A percentile compares a stretch with the other conserved stretches of the same genome.
phyloP scores from a whole-genome alignment of 2,329 filamentous ascomycete genomes.

The Cryphonectria japonica region DNA sequence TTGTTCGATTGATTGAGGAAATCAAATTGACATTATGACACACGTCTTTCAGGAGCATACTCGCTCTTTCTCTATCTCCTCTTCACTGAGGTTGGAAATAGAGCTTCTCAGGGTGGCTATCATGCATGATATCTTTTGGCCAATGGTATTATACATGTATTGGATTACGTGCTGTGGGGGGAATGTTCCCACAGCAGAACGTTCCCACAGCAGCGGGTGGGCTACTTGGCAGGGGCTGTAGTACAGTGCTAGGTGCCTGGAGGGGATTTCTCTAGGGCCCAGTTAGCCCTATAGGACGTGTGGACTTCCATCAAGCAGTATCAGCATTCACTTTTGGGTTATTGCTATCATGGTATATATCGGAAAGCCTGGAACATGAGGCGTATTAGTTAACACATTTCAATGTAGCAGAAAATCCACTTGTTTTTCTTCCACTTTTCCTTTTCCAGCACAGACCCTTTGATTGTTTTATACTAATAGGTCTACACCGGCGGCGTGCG shows the following conservation, averaged over 20 bases:
- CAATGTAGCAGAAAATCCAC: neutral
- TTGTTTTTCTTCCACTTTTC: neutral
- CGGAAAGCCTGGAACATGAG: too few species aligned
- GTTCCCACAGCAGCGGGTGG: neutral
- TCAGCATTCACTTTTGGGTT: too few species aligned
- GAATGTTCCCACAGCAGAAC: neutral
- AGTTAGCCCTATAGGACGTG: neutral
- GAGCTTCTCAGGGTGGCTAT: too few species aligned
- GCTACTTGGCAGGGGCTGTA: neutral
- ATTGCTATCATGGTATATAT: too few species aligned
- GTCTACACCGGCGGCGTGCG: constrained; percentile 47
- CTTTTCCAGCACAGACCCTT: neutral
- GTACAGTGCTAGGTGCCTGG: neutral
- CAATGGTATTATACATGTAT: constrained; percentile 1
- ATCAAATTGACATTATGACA: neutral
- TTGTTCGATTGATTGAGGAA: too few species aligned
- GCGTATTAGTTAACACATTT: neutral
- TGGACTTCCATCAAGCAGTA: neutral
- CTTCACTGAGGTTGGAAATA: neutral
- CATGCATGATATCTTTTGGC: neutral
- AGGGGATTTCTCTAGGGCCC: neutral
- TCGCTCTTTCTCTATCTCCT: too few species aligned
- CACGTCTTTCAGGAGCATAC: neutral
- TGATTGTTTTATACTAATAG: constrained; percentile 15
- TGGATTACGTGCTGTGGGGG: constrained; percentile 2